Base-by-base conservation (phyloP, 106 monocot genomes). In the Allium sativum region DNA sequence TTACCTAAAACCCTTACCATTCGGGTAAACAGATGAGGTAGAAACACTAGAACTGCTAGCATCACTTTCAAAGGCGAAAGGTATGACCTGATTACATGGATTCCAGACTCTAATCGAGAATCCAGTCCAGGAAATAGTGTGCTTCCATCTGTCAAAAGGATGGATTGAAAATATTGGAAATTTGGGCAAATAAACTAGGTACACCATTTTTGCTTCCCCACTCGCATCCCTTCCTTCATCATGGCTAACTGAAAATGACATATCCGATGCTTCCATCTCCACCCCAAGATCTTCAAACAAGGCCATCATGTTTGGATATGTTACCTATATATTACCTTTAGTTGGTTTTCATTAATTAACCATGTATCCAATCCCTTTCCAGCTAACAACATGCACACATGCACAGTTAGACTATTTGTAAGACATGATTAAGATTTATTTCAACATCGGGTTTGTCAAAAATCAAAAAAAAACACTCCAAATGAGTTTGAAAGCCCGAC, bases 301-400 rank as follows among this genome's bases (percentile, higher is more conserved):
- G 53, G 87, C 87, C 79, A 87, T 73, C 95, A 87, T 87, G 60
- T 90, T 90, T 7, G 95, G 95, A 61, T 96, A 90, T 4, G 95
- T 96, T 9, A 96, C 90, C 95, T 96, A 75, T 17, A 40, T 46
- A 7, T 31, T 31, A 31, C 31, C 5, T 31, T 31, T 2, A 31
- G 31, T 31, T 31, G 5, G 5, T 31, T 31, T 5, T 31, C 5
- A 1, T 31, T 31, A 31, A 31, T 31, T 31, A 31, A 31, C 31
- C 31, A 31, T 31, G 1, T 31, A 31, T 31, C 31, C 31, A 31
- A 31, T 31, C 31, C 31, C 31, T 31, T 31, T 31, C 5, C 31
- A 31, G 31, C 31, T 31, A 5, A 31, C 31, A 5, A 31, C 31
- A 31, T 31, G 31, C 5, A 5, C 31, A 31, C 31, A 31, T 31